phyloP scores from a whole-genome alignment of 2,329 filamentous ascomycete genomes.

The Arthrobotrys pseudoclavata region DNA sequence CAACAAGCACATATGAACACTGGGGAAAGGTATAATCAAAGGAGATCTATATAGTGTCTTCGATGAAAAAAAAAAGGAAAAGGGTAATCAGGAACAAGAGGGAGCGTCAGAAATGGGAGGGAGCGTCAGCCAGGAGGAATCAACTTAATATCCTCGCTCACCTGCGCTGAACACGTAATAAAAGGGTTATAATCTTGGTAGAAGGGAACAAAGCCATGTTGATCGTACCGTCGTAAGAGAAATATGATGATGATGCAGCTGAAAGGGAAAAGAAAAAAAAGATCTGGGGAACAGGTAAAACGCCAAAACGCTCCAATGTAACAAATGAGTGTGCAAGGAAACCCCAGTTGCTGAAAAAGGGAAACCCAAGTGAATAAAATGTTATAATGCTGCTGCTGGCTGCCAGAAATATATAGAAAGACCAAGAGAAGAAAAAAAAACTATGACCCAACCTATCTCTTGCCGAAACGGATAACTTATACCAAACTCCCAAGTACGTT shows the following conservation, averaged over 20 bases:
- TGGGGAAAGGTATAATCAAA: constrained; percentile 26
- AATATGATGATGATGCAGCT: constrained; percentile 45
- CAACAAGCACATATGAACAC: constrained; percentile 33
- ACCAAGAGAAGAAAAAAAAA: constrained; percentile 11
- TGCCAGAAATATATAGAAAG: constrained; percentile 23
- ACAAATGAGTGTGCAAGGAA: constrained; percentile 54
- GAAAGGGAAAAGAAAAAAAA: constrained; percentile 20
- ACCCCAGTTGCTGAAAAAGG: constrained; percentile 15
- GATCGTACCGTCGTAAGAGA: constrained; percentile 59
- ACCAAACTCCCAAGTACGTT: constrained; percentile 90
- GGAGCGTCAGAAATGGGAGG: constrained; percentile 7
- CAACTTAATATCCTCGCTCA: constrained; percentile 10
- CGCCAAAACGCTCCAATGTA: constrained; percentile 56
- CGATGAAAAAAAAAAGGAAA: constrained; percentile 1
- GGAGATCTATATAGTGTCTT: constrained; percentile 38
- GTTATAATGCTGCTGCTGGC: constrained; percentile 16
- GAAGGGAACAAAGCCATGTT: constrained; percentile 40
- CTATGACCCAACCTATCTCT: constrained; percentile 24
- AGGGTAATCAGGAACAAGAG: constrained; percentile 7
- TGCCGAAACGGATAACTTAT: constrained; percentile 65
- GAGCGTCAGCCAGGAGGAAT: constrained; percentile 8
- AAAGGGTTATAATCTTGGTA: constrained; percentile 24
- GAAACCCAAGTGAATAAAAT: constrained; percentile 45
- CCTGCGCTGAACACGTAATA: constrained; percentile 27
- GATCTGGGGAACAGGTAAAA: constrained; percentile 32